Percentiles rank a stretch among this genome's conserved stretches.
Evolutionary conservation across 768 basidiomycete species (phyloP).

Genomic region (Fistulinella prunicolor): DNA sequence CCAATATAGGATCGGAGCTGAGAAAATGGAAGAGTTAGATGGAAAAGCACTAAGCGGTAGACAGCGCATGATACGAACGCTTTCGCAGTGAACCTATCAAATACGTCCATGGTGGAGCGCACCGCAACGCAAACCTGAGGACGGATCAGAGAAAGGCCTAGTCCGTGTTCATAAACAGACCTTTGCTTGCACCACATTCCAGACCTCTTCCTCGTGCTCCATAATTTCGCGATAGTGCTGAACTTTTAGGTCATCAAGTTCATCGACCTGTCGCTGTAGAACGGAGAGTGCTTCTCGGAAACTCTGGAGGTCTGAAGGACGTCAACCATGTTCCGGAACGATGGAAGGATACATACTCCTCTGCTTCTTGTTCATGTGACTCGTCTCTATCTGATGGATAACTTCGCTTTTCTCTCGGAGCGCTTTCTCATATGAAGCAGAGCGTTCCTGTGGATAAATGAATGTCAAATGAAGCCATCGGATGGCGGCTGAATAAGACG

Average conservation of each 20-base stretch:
- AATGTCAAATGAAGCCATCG: conserved; percentile 1
- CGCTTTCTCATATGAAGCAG: conserved; percentile 76
- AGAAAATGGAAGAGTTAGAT: conserved; percentile 11
- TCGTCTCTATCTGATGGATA: conserved; percentile 82
- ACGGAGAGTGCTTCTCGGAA: conserved; percentile 82
- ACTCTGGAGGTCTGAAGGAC: conserved; percentile 71
- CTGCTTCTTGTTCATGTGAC: conserved; percentile 81
- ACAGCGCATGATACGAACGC: conserved; percentile 51
- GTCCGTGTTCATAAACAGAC: conserved; percentile 34
- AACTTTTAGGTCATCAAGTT: conserved; percentile 81
- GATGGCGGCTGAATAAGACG: conserved; percentile 2
- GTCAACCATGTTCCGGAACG: conserved; percentile 7
- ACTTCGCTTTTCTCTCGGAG: conserved; percentile 80
- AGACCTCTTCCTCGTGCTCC: conserved; percentile 94
- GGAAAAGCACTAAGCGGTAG: conserved; percentile 3
- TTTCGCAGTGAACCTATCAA: conserved; percentile 83
- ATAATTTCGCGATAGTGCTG: conserved; percentile 86
- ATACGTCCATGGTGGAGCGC: conserved; percentile 88
- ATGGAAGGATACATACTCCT: conserved; percentile 56
- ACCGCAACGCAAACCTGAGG: conserved; percentile 73
- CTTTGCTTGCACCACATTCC: conserved; percentile 88
- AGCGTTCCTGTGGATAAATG: conserved; percentile 64
- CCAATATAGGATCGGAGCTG: conserved; percentile 85
- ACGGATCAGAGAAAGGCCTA: conserved; percentile 13
- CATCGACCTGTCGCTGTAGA: conserved; percentile 87